Conservation (phyloP, 208 protist genomes). For the Borovskyia barvae region DNA sequence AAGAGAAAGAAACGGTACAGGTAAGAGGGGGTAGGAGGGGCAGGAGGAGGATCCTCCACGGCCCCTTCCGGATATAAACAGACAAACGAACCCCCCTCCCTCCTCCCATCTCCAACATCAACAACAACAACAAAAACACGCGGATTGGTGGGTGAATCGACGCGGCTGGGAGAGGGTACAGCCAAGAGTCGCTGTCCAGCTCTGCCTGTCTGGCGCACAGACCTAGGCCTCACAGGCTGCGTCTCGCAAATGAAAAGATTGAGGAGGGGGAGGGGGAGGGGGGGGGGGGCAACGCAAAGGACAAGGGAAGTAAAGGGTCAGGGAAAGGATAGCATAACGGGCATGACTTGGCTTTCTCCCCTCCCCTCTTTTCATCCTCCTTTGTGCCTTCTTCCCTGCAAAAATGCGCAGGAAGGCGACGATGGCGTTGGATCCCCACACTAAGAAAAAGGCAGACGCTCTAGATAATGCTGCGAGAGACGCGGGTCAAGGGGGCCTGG, state of each 20-base stretch:
- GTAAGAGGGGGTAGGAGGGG: no score
- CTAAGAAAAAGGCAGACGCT: not conserved
- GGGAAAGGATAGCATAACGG: not conserved
- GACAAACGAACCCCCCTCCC: no score
- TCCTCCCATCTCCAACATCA: no score
- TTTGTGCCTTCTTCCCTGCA: not conserved
- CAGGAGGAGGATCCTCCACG: no score
- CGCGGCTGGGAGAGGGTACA: no score
- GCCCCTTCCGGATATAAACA: no score
- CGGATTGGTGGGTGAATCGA: no score
- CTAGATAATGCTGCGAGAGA: conserved; percentile 12
- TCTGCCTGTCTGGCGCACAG: no score
- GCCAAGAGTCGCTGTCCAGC: no score
- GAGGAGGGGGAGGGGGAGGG: conserved; percentile 5
- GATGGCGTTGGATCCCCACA: no score
- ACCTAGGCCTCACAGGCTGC: not conserved
- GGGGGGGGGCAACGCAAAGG: not conserved
- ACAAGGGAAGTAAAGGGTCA: not conserved
- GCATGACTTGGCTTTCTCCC: not conserved
- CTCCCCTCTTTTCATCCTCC: not conserved
- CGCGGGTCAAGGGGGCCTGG: conserved; percentile 2
- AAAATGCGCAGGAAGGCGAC: not conserved
- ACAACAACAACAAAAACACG: not conserved
- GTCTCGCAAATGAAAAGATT: not conserved
- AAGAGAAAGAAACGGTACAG: no score